These are phyloP conservation scores for Sporisorium scitamineum DNA, from an alignment of 1,284 basidiomycete species.

Conservation along the genomic window DNA sequence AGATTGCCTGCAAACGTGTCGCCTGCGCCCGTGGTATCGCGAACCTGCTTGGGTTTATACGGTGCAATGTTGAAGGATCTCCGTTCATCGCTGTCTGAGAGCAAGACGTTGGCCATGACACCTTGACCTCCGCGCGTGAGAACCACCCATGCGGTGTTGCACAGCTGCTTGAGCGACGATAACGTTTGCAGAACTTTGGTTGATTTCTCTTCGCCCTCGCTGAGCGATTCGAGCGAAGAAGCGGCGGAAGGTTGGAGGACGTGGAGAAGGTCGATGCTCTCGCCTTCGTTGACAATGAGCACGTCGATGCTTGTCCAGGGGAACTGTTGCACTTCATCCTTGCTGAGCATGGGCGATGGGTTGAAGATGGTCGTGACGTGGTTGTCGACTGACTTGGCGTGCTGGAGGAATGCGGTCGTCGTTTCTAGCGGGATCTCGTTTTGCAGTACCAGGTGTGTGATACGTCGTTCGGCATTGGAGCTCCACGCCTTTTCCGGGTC, in stretches of 20 bases:
- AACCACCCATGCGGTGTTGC: slow-evolving; percentile 57
- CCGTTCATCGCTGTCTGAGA: slow-evolving; percentile 20
- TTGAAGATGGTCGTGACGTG: slow-evolving; percentile 71
- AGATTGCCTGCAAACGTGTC: slow-evolving; percentile 68
- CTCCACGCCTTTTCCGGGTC: slow-evolving; percentile 38
- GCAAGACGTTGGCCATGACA: slow-evolving; percentile 53
- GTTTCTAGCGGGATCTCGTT: slow-evolving; percentile 74
- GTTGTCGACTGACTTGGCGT: slow-evolving; percentile 23
- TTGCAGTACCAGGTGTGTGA: slow-evolving; percentile 73
- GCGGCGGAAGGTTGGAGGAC: slow-evolving; percentile 36
- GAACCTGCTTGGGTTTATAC: slow-evolving; percentile 51
- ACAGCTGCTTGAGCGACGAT: slow-evolving; percentile 34
- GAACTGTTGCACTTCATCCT: slow-evolving; percentile 70
- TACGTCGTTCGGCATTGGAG: slow-evolving; percentile 1
- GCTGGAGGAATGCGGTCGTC: slow-evolving; percentile 70
- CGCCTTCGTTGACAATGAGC: slow-evolving; percentile 74
- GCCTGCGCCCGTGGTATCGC: slow-evolving; percentile 67
- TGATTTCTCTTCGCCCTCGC: slow-evolving; percentile 29
- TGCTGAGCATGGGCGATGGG: slow-evolving; percentile 73
- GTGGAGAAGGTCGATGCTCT: slow-evolving; percentile 68
- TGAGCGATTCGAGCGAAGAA: slow-evolving; percentile 15
- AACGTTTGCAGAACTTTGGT: slow-evolving; percentile 42
- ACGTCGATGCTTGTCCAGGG: slow-evolving; percentile 72
- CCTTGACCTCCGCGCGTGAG: slow-evolving; percentile 62
- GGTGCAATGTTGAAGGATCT: slow-evolving; percentile 47